Conservation (phyloP, 176 grass and related monocot species). For the Tillandsia fasciculata region DNA sequence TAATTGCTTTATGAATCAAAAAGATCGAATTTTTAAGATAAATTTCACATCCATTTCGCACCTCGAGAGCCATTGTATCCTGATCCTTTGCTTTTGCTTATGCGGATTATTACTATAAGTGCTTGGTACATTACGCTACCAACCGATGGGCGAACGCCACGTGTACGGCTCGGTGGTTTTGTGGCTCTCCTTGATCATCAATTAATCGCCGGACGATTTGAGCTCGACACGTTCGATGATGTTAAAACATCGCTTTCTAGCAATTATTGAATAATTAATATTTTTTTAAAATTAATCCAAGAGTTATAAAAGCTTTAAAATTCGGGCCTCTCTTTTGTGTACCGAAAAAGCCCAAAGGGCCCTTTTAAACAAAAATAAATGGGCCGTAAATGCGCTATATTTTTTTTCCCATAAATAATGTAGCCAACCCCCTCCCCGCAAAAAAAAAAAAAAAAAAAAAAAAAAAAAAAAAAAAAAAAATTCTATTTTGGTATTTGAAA, state of each 20-base stretch:
- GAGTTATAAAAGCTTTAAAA: no score
- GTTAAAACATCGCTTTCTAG: background rate
- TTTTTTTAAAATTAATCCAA: no score
- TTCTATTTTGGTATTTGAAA: no score
- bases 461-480: no score
- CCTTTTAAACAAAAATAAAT: no score
- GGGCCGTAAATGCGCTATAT: no score
- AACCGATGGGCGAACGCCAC: background rate
- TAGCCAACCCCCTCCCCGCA: no score
- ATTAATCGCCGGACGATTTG: background rate
- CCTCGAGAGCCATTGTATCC: constrained; percentile 4
- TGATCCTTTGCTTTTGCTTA: background rate
- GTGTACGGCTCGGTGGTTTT: background rate
- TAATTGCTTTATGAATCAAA: background rate
- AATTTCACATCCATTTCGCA: background rate
- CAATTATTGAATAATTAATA: no score
- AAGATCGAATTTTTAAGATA: background rate
- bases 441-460: no score
- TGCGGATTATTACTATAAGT: background rate
- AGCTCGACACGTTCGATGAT: background rate
- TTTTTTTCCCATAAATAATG: no score
- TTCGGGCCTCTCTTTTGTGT: no score
- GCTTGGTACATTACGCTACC: background rate
- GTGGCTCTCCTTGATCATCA: background rate
- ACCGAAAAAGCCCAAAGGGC: no score